These are phyloP conservation scores for Oidiodendron maius DNA, from an alignment of 495 filamentous ascomycete species.

Conservation along the genomic window DNA sequence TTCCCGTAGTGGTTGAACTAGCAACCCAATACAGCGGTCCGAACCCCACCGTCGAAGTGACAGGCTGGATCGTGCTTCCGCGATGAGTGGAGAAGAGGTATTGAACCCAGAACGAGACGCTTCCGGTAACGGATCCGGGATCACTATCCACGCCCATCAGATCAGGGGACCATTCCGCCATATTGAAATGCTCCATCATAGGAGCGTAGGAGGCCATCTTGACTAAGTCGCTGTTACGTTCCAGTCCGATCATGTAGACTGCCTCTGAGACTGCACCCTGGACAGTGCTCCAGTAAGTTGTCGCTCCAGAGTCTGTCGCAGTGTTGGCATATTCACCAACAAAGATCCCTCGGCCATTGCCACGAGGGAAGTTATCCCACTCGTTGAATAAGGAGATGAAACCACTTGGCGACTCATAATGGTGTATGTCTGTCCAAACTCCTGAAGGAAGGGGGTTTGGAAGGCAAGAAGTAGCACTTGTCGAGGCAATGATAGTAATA, in stretches of 20 bases:
- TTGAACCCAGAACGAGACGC: slow-evolving; percentile 20
- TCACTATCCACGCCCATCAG: slow-evolving; percentile 11
- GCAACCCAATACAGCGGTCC: slow-evolving; percentile 22
- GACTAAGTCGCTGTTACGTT: slow-evolving; percentile 48
- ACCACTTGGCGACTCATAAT: slow-evolving; percentile 39
- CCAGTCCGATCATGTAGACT: slow-evolving; percentile 50
- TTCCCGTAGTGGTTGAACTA: slow-evolving; percentile 10
- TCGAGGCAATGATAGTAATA: slow-evolving; percentile 41
- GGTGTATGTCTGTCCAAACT: slow-evolving; percentile 31
- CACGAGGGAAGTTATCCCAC: slow-evolving; percentile 38
- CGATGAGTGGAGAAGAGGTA: slow-evolving; percentile 18
- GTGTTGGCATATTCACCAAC: slow-evolving; percentile 44
- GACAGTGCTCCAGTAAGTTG: slow-evolving; percentile 17
- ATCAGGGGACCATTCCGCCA: slow-evolving; percentile 33
- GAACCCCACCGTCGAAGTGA: slow-evolving; percentile 16
- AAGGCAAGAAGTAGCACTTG: slow-evolving; percentile 3
- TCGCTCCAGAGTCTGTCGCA: slow-evolving; percentile 27
- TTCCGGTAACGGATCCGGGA: slow-evolving; percentile 10
- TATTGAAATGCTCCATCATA: slow-evolving; percentile 34
- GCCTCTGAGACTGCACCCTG: slow-evolving; percentile 43
- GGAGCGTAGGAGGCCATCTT: slow-evolving; percentile 43
- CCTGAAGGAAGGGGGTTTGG: slow-evolving; percentile 7
- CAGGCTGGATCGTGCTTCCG: slow-evolving; percentile 18
- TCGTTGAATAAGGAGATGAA: slow-evolving; percentile 41
- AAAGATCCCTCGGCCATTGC: slow-evolving; percentile 24